Base-by-base conservation (phyloP, 2,329 filamentous ascomycete genomes). In the Colletotrichum phormii region DNA sequence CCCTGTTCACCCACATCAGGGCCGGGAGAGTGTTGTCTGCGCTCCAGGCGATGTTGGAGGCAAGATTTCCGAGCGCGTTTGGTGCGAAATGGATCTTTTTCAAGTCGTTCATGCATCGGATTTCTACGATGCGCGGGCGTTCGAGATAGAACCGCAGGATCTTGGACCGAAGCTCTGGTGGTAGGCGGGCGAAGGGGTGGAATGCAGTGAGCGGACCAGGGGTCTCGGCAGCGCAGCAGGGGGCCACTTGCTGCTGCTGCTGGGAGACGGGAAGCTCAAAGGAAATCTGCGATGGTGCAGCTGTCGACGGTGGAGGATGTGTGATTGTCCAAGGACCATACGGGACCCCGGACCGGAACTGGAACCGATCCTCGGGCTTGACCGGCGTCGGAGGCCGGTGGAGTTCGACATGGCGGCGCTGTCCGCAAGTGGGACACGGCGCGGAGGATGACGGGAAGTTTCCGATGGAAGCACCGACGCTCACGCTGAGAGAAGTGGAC, bases 71-170 rank as follows among this genome's bases (percentile, higher is more conserved):
- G 5, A 72, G 51, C 1, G 33, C 65, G 37, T 75, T 75, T 24
- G 55, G 68, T 24, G 74, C 55, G 24, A 71, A 67, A 18, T 73
- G 71, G 9, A 73, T 73, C 31, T 73, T 73, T 51, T 73, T 73
- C 22, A 73, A 55, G 24, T 73, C 71, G 29, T 73, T 73, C 71
- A 73, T 83, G 77, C 84, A 86, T 53, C 79, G 81, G 29, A 87
- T 78, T 0, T 84, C 81, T 35, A 88, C 83, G 61, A 88, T 80
- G 53, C 86, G 85, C 9, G 82, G 78, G 11, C 78, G 76, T 1
- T 85, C 84, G 24, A 86, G 77, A 75, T 82, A 86, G 75, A 84
- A 80, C 37, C 80, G 79, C 85, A 86, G 88, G 62, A 88, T 86
- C 68, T 82, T 84, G 33, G 87, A 79, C 13, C 86, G 85, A n/a